Evolutionary conservation across 176 grass and related monocot genomes (phyloP), one percentile per base, ranked within the genome.

Genomic region (Hordeum marinum): DNA sequence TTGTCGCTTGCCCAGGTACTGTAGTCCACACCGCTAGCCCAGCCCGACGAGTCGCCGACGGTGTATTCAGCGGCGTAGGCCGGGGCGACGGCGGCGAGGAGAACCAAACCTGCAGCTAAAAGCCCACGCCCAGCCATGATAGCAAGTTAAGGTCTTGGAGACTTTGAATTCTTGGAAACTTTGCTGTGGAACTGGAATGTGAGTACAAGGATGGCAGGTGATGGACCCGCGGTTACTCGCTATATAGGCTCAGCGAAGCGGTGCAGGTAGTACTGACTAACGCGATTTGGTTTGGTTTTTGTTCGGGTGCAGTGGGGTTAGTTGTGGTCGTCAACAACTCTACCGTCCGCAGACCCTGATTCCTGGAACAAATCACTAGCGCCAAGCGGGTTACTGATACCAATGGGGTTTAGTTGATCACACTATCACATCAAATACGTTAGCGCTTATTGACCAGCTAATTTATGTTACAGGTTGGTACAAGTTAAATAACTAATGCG

Each of bases 41-140:
- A 98, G 9, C 96, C 93, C 14, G 89, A 77, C 8, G 89, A 89
- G 75, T 92, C 96, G 21, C 96, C 96, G 20, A 98, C 96, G 10
- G 70, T 75, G 81, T 98, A 89, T 26, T 95, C 91, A 11, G 64
- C 80, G 58, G 83, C 96, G 26, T 75, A 77, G 34, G 88, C 93
- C 25, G 94, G 92, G 32, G 74, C 76, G 20, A 20, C 83, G 64
- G 80, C 89, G 6, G 81, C 82, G 6, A 88, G n/a, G 34, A 90
- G 73, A 7, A 85, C 23, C 34, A 95, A 39, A 39, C 87, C 77
- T 20, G 71, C 68, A 68, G 50, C 79, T 34, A 84, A 32, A 7
- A 85, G 27, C 18, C 59, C 58, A 18, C 34, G 31, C 60, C 32
- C 80, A 72, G 93, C 83, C 96, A 95, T 93, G 27, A 54, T 14